These are phyloP conservation scores for Pilaira anomala DNA, from an alignment of 192 early-diverging fungal genomes.

Conservation along the genomic window DNA sequence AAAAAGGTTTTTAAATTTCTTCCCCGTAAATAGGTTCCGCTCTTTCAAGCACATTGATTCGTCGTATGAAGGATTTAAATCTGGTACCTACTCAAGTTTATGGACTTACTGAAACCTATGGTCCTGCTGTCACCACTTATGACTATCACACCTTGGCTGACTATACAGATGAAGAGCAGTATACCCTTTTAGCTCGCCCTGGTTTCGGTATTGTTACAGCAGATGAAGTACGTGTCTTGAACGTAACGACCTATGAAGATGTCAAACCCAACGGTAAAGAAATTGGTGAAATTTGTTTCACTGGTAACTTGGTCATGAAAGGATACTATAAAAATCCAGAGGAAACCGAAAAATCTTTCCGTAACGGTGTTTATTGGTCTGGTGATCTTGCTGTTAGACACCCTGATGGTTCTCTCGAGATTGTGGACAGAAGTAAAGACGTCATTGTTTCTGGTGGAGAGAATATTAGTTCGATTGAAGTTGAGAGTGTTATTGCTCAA, in stretches of 20 bases:
- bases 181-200: slow-evolving; percentile 47
- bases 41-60: slow-evolving; percentile 49
- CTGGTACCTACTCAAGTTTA: slow-evolving; percentile 58
- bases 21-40: slow-evolving; percentile 40
- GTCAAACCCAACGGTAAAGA: slow-evolving; percentile 49
- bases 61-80: slow-evolving; percentile 45
- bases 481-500: slow-evolving; percentile 49
- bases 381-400: slow-evolving; percentile 61
- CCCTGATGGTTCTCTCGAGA: slow-evolving; percentile 56
- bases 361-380: slow-evolving; percentile 53
- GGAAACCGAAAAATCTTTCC: slow-evolving; percentile 54
- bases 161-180: slow-evolving; percentile 31
- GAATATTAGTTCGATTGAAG: slow-evolving; percentile 55
- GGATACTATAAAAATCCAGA: slow-evolving; percentile 50
- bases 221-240: slow-evolving; percentile 53
- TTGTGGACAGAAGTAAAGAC: slow-evolving; percentile 59
- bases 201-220: slow-evolving; percentile 47
- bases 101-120: slow-evolving; percentile 61
- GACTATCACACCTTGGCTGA: slow-evolving; percentile 30
- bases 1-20: neutral
- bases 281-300: slow-evolving; percentile 53
- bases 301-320: slow-evolving; percentile 58
- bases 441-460: slow-evolving; percentile 64
- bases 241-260: slow-evolving; percentile 39
- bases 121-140: slow-evolving; percentile 45